Percentiles rank a stretch among this genome's conserved stretches.
Conservation (phyloP, 805 yeast genomes). For the Pichia exigua region DNA sequence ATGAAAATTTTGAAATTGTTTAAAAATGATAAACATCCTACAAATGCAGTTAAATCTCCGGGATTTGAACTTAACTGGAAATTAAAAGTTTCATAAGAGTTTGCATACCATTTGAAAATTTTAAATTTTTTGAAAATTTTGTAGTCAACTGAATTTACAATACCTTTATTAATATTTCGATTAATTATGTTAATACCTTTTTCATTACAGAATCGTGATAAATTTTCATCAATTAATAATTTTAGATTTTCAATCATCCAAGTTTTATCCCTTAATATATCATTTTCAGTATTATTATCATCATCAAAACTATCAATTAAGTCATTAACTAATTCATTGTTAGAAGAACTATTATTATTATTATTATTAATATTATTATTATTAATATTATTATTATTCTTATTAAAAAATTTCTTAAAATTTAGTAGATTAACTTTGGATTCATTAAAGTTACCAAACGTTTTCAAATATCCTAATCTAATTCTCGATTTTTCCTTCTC, state of each 20-base stretch:
- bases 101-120: conserved; percentile 23
- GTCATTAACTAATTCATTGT: too few relatives aligned
- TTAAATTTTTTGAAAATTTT: conserved; percentile 23
- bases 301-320: not conserved
- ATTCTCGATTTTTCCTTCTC: conserved; percentile 18
- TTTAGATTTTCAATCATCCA: conserved; percentile 22
- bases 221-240: conserved; percentile 27
- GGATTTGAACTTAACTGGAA: conserved; percentile 12
- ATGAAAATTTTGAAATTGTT: conserved; percentile 1
- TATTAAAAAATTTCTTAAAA: conserved; percentile 5
- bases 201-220: conserved; percentile 21
- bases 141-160: conserved; percentile 21
- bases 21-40: conserved; percentile 19
- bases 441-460: not conserved
- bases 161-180: conserved; percentile 22
- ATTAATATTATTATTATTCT: too few relatives aligned
- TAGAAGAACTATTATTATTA: too few relatives aligned
- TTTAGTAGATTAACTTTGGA: not conserved
- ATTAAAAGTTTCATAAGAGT: conserved; percentile 20
- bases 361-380: too few relatives aligned
- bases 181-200: conserved; percentile 22
- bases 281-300: not conserved
- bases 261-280: not conserved
- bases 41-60: conserved; percentile 16
- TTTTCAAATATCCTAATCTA: conserved; percentile 15